Evolutionary conservation across 164 flowering plant species (phyloP), one percentile per base, ranked within the genome.

Genomic region (Nelumbo lutea): DNA sequence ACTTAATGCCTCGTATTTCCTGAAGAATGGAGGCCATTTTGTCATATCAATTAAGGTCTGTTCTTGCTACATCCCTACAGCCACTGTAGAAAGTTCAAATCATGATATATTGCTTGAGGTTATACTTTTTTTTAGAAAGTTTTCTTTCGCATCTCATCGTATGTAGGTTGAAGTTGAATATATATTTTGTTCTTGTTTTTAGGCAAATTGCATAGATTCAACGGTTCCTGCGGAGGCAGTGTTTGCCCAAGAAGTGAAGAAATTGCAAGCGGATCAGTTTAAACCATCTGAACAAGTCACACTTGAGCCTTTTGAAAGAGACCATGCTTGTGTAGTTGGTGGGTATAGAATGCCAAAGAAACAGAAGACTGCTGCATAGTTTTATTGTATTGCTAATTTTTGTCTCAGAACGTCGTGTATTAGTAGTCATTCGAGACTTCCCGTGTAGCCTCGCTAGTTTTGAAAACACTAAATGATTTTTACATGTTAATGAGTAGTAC

Each of bases 301-400:
- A 0, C 88, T 93, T 9, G 96, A 93, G 76, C 96, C 96, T 1
- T 92, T 87, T 69, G 99, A 95, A 78, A 79, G 98, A 40, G 99
- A 93, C 76, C 98, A 95, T 79, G 99, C 98, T 62, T 92, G 98
- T 83, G 99, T 95, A n/a, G 94, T 95, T 40, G 99, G 99, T 63
- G 86, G 86, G 6, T 95, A 95, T 80, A 72, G 99, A 6, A 56
- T 84, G 78, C 90, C 96, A 1, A 93, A 90, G 89, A 90, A 93
- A 50, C 82, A 83, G 57, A 91, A 90, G 66, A 67, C 74, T 66
- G 83, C 77, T 53, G 75, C 82, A 0, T 69, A 73, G 66, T 27
- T 7, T 2, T 58, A 6, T n/a, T 39, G 41, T 42, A 13, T 11
- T 9, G 27, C 41, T 63, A 41, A 1, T 39, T 7, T 45, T 13